phyloP scores from a whole-genome alignment of 805 yeast species.

The Nakazawaea populi region DNA sequence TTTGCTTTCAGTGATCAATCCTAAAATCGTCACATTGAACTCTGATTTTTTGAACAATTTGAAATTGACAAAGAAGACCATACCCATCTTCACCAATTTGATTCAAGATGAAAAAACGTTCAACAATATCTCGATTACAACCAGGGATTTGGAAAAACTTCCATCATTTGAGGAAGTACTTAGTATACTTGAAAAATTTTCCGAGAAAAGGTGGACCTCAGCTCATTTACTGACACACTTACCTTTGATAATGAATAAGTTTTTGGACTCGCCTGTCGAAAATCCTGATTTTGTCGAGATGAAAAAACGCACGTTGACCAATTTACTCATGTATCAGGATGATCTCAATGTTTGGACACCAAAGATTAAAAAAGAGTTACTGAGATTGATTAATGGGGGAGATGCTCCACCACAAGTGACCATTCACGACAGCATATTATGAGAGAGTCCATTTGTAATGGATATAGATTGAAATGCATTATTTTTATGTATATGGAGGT shows the following conservation, averaged over 20 bases:
- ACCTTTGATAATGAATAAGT: constrained; percentile 4
- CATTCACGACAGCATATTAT: not conserved
- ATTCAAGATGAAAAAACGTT: not conserved
- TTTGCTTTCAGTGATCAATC: constrained; percentile 1
- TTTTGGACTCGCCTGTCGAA: not conserved
- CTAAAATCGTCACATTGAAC: not conserved
- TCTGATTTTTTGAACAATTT: not conserved
- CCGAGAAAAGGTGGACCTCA: constrained; percentile 1
- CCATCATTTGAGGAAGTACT: not conserved
- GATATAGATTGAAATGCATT: too few relatives aligned
- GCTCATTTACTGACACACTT: not conserved
- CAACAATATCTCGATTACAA: not conserved
- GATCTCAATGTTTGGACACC: not conserved
- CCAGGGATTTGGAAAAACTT: not conserved
- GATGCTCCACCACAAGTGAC: not conserved
- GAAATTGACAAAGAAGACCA: not conserved
- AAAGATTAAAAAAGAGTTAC: not conserved
- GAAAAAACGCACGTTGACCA: not conserved
- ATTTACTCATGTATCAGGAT: not conserved
- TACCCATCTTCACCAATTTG: constrained; percentile 2
- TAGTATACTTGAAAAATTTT: not conserved
- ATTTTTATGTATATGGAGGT: too few relatives aligned
- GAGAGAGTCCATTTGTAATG: not conserved
- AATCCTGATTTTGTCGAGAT: not conserved
- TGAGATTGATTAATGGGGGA: not conserved